A percentile compares a stretch with the other conserved stretches of the same genome.
Conservation (phyloP, 495 filamentous ascomycete species). For the Rostrohypoxylon terebratum region DNA sequence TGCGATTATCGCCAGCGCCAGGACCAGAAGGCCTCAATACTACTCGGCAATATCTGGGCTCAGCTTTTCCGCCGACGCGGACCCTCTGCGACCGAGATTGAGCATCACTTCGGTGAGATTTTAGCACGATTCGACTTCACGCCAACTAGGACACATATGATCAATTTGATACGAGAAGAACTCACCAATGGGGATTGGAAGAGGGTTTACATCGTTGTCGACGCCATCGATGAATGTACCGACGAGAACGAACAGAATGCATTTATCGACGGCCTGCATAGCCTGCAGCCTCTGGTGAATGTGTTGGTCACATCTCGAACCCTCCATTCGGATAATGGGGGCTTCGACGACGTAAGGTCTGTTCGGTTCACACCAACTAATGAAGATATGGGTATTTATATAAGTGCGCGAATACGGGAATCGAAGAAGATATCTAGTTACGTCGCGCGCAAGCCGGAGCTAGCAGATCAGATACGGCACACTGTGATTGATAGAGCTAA, state of each 20-base stretch:
- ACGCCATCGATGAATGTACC: conserved; percentile 61
- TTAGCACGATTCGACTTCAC: conserved; percentile 27
- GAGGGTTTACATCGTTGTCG: conserved; percentile 57
- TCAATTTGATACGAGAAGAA: conserved; percentile 50
- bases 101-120: conserved; percentile 43
- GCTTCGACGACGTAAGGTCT: conserved; percentile 42
- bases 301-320: conserved; percentile 52
- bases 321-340: conserved; percentile 44
- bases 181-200: conserved; percentile 39
- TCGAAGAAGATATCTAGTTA: conserved; percentile 44
- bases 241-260: conserved; percentile 45
- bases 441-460: conserved; percentile 34
- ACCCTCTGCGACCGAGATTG: conserved; percentile 42
- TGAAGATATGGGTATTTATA: conserved; percentile 51
- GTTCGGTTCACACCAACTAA: conserved; percentile 50
- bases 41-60: conserved; percentile 55
- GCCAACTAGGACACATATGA: conserved; percentile 47
- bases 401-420: conserved; percentile 48
- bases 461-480: conserved; percentile 43
- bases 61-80: conserved; percentile 50
- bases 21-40: conserved; percentile 48
- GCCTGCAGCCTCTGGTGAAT: conserved; percentile 47
- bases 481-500: conserved; percentile 36
- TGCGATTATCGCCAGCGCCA: conserved; percentile 53
- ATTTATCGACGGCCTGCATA: conserved; percentile 51